Percentiles rank a stretch among this genome's conserved stretches.
These are phyloP conservation scores for Pleurotus salmoneostramineus DNA, from an alignment of 768 basidiomycete genomes.

Conservation along the genomic window DNA sequence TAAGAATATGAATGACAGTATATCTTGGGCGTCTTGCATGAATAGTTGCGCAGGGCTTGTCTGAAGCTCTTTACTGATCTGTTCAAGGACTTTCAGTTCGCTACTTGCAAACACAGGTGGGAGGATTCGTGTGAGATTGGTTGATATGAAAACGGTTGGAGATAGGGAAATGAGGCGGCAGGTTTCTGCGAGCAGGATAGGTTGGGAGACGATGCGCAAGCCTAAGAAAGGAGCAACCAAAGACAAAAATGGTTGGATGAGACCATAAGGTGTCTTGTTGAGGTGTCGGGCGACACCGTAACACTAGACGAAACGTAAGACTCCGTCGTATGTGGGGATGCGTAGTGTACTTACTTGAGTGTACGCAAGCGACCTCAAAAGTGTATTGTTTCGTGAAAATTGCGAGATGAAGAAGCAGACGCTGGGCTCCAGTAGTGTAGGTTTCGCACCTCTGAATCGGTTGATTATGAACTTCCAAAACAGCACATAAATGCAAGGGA, in stretches of 20 bases:
- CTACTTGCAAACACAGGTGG: slow-evolving; percentile 66
- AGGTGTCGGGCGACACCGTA: slow-evolving; percentile 50
- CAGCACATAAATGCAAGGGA: background rate
- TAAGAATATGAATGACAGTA: slow-evolving; percentile 67
- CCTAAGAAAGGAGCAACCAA: slow-evolving; percentile 65
- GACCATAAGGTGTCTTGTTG: slow-evolving; percentile 58
- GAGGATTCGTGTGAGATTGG: slow-evolving; percentile 60
- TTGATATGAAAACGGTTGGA: slow-evolving; percentile 56
- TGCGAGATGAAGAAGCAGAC: slow-evolving; percentile 63
- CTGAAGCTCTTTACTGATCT: slow-evolving; percentile 52
- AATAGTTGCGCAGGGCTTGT: slow-evolving; percentile 45
- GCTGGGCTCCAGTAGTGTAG: slow-evolving; percentile 52
- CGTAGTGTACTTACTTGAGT: slow-evolving; percentile 47
- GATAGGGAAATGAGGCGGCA: slow-evolving; percentile 65
- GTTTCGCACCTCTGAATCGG: slow-evolving; percentile 37
- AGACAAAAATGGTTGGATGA: slow-evolving; percentile 68
- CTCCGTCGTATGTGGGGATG: slow-evolving; percentile 2
- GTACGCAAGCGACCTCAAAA: slow-evolving; percentile 65
- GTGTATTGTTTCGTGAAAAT: slow-evolving; percentile 62
- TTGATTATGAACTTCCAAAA: slow-evolving; percentile 6
- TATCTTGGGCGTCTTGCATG: slow-evolving; percentile 50
- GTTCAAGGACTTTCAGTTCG: slow-evolving; percentile 54
- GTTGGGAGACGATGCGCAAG: slow-evolving; percentile 52
- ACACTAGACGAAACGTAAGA: slow-evolving; percentile 39
- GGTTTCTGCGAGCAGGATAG: slow-evolving; percentile 53